phyloP scores from a whole-genome alignment of 148 eudicot genomes.

The Vaccinium myrtillus region DNA sequence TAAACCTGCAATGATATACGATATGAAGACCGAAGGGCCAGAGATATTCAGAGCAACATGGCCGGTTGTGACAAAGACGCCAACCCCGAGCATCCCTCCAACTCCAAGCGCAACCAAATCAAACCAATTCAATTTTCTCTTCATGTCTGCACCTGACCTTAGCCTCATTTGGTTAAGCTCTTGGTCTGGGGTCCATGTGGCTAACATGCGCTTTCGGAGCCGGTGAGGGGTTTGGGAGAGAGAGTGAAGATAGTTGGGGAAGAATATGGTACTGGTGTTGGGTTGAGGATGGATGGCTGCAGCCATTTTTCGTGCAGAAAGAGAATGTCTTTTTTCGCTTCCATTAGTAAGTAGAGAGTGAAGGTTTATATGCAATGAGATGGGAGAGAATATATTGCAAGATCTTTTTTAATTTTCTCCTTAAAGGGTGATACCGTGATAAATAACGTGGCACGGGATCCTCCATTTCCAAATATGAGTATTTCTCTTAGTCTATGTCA shows the following conservation, averaged over 20 bases:
- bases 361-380: conserved; percentile 28
- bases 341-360: conserved; percentile 11
- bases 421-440: conserved; percentile 7
- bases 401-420: neutral
- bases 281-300: conserved; percentile 15
- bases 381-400: conserved; percentile 19
- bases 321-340: conserved; percentile 6
- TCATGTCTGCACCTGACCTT: conserved; percentile 88
- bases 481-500: no score
- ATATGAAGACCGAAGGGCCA: conserved; percentile 70
- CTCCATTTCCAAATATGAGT: no score
- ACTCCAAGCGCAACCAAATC: conserved; percentile 71
- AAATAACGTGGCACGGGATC: neutral
- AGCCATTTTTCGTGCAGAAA: conserved; percentile 21
- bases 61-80: conserved; percentile 82
- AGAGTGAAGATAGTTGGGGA: conserved; percentile 39
- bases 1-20: conserved; percentile 64
- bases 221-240: conserved; percentile 65
- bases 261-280: conserved; percentile 18
- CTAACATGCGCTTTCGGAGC: conserved; percentile 57
- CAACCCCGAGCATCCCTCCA: conserved; percentile 90
- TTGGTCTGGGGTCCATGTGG: conserved; percentile 72
- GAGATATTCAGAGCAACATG: conserved; percentile 45
- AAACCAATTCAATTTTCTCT: conserved; percentile 61
- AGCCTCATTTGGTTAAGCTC: conserved; percentile 71